Conservation (phyloP, 2,329 filamentous ascomycete genomes). For the Bipolaris gigantea region DNA sequence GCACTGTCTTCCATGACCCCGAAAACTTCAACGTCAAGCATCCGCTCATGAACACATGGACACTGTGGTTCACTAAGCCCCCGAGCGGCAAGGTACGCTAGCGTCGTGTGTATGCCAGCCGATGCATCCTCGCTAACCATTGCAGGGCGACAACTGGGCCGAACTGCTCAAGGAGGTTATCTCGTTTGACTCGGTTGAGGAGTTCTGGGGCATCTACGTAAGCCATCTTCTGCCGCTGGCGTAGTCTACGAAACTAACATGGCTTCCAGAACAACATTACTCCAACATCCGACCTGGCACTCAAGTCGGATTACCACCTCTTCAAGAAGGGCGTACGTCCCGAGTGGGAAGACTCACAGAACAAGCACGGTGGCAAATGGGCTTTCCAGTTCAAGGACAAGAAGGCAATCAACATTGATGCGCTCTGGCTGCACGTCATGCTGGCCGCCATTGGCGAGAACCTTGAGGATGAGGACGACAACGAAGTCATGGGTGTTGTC, state of each 20-base stretch:
- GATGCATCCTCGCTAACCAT: constrained; percentile 17
- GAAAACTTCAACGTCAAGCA: constrained; percentile 99
- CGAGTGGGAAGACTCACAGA: constrained; percentile 97
- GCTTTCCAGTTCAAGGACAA: constrained; percentile 98
- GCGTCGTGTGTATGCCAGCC: background rate
- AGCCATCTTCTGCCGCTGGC: constrained; percentile 45
- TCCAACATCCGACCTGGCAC: constrained; percentile 87
- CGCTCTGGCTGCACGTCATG: constrained; percentile 96
- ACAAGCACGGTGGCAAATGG: constrained; percentile 99
- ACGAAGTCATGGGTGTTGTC: constrained; percentile 98
- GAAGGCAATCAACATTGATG: constrained; percentile 86
- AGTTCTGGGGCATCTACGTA: constrained; percentile 99
- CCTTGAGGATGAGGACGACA: constrained; percentile 89
- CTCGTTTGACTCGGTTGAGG: constrained; percentile 96
- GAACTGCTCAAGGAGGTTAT: constrained; percentile 98
- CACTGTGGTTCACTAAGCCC: constrained; percentile 98
- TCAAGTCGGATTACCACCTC: constrained; percentile 99
- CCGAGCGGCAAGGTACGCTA: constrained; percentile 82
- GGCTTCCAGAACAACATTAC: constrained; percentile 91
- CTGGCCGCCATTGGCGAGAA: constrained; percentile 96
- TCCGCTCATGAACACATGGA: constrained; percentile 96
- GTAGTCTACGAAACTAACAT: constrained; percentile 15
- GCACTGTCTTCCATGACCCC: constrained; percentile 97
- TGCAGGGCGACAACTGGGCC: constrained; percentile 95
- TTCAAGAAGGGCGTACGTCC: constrained; percentile 98